A percentile compares a stretch with the other conserved stretches of the same genome.
phyloP scores from a whole-genome alignment of 768 basidiomycete genomes.

The Boletellus sp. region DNA sequence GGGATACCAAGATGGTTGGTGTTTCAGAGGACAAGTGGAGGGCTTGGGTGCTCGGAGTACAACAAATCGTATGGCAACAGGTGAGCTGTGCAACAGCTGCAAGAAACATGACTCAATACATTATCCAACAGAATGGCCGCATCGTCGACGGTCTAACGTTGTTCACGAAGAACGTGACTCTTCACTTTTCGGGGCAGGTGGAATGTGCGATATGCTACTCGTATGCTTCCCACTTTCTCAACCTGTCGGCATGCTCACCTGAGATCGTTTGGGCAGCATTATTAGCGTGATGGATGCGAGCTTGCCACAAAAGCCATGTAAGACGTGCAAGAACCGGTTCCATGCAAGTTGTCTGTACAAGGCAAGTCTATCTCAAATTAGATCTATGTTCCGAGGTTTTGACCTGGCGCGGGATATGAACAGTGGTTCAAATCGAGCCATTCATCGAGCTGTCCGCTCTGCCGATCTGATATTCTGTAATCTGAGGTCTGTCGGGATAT shows the following conservation, averaged over 20 bases:
- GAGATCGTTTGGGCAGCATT: slow-evolving; percentile 48
- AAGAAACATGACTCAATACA: background rate
- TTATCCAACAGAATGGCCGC: slow-evolving; percentile 66
- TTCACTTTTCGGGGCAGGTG: slow-evolving; percentile 93
- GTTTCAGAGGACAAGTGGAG: slow-evolving; percentile 90
- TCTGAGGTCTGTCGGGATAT: background rate
- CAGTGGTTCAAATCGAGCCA: slow-evolving; percentile 91
- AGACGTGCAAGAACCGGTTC: slow-evolving; percentile 92
- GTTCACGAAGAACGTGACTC: slow-evolving; percentile 91
- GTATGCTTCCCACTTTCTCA: slow-evolving; percentile 38
- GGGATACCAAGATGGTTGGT: slow-evolving; percentile 78
- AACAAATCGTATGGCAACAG: slow-evolving; percentile 85
- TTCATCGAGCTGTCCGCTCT: slow-evolving; percentile 87
- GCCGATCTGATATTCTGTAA: slow-evolving; percentile 76
- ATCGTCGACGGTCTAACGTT: slow-evolving; percentile 83
- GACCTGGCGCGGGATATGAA: background rate
- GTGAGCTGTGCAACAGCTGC: slow-evolving; percentile 42
- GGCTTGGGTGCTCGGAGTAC: slow-evolving; percentile 89
- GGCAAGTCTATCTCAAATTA: slow-evolving; percentile 36
- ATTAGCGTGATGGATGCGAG: slow-evolving; percentile 87
- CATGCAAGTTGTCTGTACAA: slow-evolving; percentile 91
- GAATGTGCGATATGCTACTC: slow-evolving; percentile 98
- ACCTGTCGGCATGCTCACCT: background rate
- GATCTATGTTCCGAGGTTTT: background rate
- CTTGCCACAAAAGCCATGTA: slow-evolving; percentile 87